Percentiles rank a stretch among this genome's conserved stretches.
phyloP scores from a whole-genome alignment of 176 grass and related monocot genomes.

The Saccharum officinarum region DNA sequence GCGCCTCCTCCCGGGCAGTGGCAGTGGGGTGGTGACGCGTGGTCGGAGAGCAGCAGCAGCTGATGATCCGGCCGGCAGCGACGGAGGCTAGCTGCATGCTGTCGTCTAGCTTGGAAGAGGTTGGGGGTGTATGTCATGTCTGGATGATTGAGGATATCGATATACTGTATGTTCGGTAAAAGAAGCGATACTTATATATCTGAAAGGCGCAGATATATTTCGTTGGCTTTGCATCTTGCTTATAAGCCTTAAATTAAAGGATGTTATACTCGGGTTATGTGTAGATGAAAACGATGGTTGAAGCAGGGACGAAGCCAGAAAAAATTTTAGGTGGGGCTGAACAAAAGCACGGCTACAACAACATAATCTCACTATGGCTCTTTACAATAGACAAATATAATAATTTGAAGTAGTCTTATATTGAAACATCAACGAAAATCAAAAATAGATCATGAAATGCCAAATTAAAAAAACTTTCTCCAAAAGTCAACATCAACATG shows the following conservation, averaged over 20 bases:
- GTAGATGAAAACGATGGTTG: neutral
- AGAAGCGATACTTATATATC: neutral
- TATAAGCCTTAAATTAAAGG: neutral
- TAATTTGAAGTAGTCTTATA: no score
- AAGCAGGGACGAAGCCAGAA: no score
- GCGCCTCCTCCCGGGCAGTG: constrained; percentile 23
- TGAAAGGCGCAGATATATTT: neutral
- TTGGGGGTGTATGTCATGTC: neutral
- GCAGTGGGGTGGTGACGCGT: constrained; percentile 31
- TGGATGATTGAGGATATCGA: neutral
- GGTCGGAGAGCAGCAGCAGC: constrained; percentile 44
- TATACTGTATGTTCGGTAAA: neutral
- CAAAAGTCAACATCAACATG: no score
- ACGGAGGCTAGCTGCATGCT: neutral
- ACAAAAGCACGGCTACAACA: no score
- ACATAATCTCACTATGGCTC: no score
- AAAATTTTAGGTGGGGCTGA: no score
- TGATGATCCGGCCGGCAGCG: constrained; percentile 2
- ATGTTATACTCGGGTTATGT: neutral
- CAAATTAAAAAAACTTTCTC: no score
- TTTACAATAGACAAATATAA: no score
- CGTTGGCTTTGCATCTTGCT: neutral
- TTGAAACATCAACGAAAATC: no score
- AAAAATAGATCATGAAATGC: no score
- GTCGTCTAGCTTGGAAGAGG: neutral